Base-by-base conservation (phyloP, 768 basidiomycete species). In the Termitomyces heimii region DNA sequence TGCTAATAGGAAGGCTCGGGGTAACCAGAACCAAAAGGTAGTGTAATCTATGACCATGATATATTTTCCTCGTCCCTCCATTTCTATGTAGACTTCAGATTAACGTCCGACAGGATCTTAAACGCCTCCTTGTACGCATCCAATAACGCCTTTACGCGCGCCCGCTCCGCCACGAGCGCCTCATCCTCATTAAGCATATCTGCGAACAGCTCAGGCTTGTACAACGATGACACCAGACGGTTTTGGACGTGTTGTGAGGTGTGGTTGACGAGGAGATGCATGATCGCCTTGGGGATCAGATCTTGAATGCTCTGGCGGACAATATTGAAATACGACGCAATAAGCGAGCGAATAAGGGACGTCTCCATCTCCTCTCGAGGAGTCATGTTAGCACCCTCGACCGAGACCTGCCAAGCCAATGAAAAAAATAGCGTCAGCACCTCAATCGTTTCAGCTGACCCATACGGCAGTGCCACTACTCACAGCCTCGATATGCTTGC, bases 221-320 rank as follows among this genome's bases (percentile, higher is more conserved):
- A 99, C 62, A 99, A 71, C 45, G 88, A 79, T 32, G 94, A 83
- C n/a, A 99, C 97, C 32, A 99, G 79, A 22, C 97, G 84, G 69
- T 97, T 97, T 73, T 98, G 97, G 26, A 99, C 93, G 18, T 94
- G 90, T 68, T 98, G 90, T 45, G 93, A 88, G n/a, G 95, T 95
- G 67, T 92, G 82, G 73, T 97, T 98, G 68, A 99, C 96, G 60
- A 98, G 82, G 64, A 94, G 84, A 75, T 98, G 96, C 96, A 98
- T 98, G 75, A 97, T 89, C 22, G 95, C 94, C 73, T 99, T 99
- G 34, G 97, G 97, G 20, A 99, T 83, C 55, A 98, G 80, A 70
- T 99, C 97, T 63, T 98, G 93, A 61, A 99, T 97, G 68, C 88
- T 92, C 71, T 98, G 95, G 43, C 97, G 88, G 24, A 95, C 90